Base-by-base conservation (phyloP, 129 eudicot genomes). In the Centella asiatica region DNA sequence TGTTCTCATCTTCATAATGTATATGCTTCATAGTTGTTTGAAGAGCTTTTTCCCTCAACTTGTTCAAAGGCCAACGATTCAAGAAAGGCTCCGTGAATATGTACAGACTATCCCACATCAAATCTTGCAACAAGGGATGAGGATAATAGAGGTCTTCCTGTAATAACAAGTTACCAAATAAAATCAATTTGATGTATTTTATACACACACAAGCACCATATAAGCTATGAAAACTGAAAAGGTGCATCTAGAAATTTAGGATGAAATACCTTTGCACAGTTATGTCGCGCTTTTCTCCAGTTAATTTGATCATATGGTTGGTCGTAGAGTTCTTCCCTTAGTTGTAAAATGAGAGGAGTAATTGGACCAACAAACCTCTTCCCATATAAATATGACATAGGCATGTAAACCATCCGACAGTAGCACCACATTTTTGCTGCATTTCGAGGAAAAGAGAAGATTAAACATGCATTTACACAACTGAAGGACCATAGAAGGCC, bases 121-220 rank as follows among this genome's bases (percentile, higher is more conserved):
- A 10, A 57, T 81, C 83, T 73, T 76, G 86, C 10, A 81, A 7
- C 22, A 56, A 52, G 0, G 82, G 74, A 54, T 77, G 86, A 12
- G 83, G 82, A 27, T 69, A 77, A 34, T 76, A 76, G 2, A 81
- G 27, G 63, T 77, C 86, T 65, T 80, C 82, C 86, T 80, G 70
- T 54, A n/a, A 47, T 0, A 22, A 47, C 52, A 47, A 19, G 52
- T 47, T 47, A 25, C 6, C 6, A 45, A 9, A 45, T 45, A 6
- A 18, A 7, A 45, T 45, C 19, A 47, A 12, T 47, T 47, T 47
- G 24, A 47, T 47, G 52, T 47, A 6, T 19, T n/a, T 17, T 5
- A 18, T 4, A 18, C 20, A 47, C 12, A 19, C 7, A 19, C n/a
- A 47, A 47, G 52, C 25, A 18, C 0, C 0, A 18, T 9, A 47